A percentile compares a stretch with the other conserved stretches of the same genome.
Conservation (phyloP, 129 eudicot species). For the Calendula officinalis region DNA sequence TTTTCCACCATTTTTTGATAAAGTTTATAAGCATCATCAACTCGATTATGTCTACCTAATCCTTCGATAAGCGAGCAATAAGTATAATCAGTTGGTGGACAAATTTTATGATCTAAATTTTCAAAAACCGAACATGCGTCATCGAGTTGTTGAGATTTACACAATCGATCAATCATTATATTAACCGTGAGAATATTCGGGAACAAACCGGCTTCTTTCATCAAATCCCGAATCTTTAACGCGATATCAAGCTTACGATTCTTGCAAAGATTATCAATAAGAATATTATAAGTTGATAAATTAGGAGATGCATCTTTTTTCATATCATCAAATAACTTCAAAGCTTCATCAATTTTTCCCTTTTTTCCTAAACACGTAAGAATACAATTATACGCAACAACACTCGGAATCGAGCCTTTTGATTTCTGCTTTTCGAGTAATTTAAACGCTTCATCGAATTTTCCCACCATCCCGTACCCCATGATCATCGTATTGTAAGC, state of each 20-base stretch:
- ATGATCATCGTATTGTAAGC: conserved; percentile 94
- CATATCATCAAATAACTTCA: conserved; percentile 64
- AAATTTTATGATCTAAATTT: conserved; percentile 58
- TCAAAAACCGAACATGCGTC: conserved; percentile 73
- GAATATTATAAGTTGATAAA: conserved; percentile 70
- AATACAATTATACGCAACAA: conserved; percentile 69
- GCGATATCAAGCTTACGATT: conserved; percentile 57
- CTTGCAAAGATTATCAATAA: conserved; percentile 81
- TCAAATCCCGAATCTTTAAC: conserved; percentile 61
- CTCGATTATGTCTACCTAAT: conserved; percentile 69
- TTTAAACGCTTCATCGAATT: conserved; percentile 69
- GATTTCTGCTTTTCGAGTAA: conserved; percentile 75
- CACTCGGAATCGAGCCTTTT: conserved; percentile 84
- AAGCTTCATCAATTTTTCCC: conserved; percentile 63
- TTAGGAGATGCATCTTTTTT: conserved; percentile 75
- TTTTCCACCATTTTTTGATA: conserved; percentile 75
- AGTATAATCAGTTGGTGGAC: conserved; percentile 67
- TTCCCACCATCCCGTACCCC: conserved; percentile 93
- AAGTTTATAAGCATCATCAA: conserved; percentile 82
- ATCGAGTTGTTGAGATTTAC: conserved; percentile 69
- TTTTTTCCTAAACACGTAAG: conserved; percentile 68
- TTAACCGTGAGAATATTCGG: conserved; percentile 74
- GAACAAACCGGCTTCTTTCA: conserved; percentile 75
- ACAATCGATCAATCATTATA: conserved; percentile 79
- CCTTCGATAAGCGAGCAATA: conserved; percentile 90